Evolutionary conservation across 805 yeast genomes (phyloP).

Genomic region (Metschnikowia orientalis): DNA sequence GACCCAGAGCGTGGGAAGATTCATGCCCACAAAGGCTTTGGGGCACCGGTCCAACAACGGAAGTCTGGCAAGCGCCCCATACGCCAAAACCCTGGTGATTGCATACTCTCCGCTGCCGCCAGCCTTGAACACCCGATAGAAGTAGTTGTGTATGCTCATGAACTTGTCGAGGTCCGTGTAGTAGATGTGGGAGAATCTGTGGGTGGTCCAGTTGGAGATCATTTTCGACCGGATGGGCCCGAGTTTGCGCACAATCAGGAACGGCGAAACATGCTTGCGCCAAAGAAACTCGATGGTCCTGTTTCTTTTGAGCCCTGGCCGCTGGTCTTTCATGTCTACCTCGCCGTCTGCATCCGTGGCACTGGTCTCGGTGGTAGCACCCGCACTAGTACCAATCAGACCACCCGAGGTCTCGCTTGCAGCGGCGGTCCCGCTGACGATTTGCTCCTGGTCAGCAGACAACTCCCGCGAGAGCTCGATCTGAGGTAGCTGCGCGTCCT

Average conservation of each 20-base stretch:
- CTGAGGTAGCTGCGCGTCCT: slow-evolving; percentile 16
- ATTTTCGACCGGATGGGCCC: slow-evolving; percentile 55
- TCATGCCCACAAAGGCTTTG: slow-evolving; percentile 34
- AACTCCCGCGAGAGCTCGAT: slow-evolving; percentile 16
- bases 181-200: slow-evolving; percentile 40
- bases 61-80: slow-evolving; percentile 53
- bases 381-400: not conserved
- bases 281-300: slow-evolving; percentile 39
- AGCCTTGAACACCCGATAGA: slow-evolving; percentile 48
- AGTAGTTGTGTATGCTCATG: slow-evolving; percentile 49
- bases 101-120: slow-evolving; percentile 65
- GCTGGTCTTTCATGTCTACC: not conserved
- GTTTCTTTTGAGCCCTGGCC: slow-evolving; percentile 17
- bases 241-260: slow-evolving; percentile 42
- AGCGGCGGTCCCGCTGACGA: slow-evolving; percentile 19
- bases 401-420: not conserved
- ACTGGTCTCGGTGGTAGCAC: not conserved
- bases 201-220: slow-evolving; percentile 51
- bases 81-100: slow-evolving; percentile 53
- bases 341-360: not conserved
- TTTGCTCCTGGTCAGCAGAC: slow-evolving; percentile 25
- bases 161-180: slow-evolving; percentile 28
- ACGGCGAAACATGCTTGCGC: slow-evolving; percentile 53
- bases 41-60: slow-evolving; percentile 55
- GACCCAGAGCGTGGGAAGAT: slow-evolving; percentile 51